These are phyloP conservation scores for Penicillium waksmanii DNA, from an alignment of 495 filamentous ascomycete genomes.

Conservation along the genomic window DNA sequence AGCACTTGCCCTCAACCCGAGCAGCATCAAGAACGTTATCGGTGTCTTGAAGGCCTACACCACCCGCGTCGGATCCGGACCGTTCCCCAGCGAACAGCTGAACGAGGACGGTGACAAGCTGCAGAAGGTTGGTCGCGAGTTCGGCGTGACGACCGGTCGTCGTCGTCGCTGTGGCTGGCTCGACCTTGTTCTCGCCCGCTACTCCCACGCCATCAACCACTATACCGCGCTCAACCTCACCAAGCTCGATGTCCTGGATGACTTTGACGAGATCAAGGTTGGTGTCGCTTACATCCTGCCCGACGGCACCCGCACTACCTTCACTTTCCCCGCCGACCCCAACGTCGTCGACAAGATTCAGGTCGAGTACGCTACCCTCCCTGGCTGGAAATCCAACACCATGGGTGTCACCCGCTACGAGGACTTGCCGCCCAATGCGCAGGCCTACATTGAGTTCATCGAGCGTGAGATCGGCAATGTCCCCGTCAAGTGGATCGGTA, in stretches of 20 bases:
- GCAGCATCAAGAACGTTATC: conserved; percentile 63
- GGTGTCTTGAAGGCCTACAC: conserved; percentile 88
- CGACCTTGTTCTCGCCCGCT: conserved; percentile 83
- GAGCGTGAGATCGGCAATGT: conserved; percentile 73
- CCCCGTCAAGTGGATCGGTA: conserved; percentile 75
- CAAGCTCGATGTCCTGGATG: conserved; percentile 87
- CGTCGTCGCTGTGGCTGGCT: conserved; percentile 87
- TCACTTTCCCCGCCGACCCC: conserved; percentile 71
- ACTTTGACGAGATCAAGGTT: conserved; percentile 79
- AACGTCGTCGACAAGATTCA: conserved; percentile 58
- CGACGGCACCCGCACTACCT: conserved; percentile 54
- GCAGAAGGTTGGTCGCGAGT: conserved; percentile 65
- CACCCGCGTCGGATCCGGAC: conserved; percentile 76
- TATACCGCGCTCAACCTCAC: conserved; percentile 83
- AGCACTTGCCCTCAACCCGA: conserved; percentile 59
- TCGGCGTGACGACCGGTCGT: conserved; percentile 84
- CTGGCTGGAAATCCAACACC: conserved; percentile 77
- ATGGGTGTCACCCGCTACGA: conserved; percentile 63
- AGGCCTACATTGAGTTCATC: conserved; percentile 75
- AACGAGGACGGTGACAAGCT: conserved; percentile 67
- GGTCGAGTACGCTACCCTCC: conserved; percentile 72
- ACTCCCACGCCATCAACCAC: conserved; percentile 71
- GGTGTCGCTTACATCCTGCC: conserved; percentile 69
- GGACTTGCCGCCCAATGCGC: conserved; percentile 74
- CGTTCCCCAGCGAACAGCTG: conserved; percentile 82